These are phyloP conservation scores for Vitis hybrid DNA, from an alignment of 177 flowering plant species.

Conservation along the genomic window DNA sequence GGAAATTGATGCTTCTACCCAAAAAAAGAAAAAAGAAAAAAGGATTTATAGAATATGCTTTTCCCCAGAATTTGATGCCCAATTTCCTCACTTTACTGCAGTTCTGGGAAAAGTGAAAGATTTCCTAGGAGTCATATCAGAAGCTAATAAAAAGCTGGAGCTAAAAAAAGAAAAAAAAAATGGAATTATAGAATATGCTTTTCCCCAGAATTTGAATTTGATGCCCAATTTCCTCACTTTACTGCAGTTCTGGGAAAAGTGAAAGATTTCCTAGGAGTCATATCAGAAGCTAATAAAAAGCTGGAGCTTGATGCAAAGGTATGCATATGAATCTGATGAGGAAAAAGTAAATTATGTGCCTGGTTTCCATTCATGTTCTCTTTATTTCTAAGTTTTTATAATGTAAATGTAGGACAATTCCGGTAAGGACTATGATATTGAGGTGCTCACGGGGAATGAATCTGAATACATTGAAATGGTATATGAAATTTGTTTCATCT, in stretches of 20 bases:
- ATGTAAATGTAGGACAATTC: constrained; percentile 42
- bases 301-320: constrained; percentile 48
- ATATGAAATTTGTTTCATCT: neutral
- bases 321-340: neutral
- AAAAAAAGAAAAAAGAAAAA: too few relatives aligned
- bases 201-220: too few relatives aligned
- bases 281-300: too few relatives aligned
- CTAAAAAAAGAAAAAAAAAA: too few relatives aligned
- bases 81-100: constrained; percentile 18
- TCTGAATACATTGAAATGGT: constrained; percentile 86
- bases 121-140: constrained; percentile 76
- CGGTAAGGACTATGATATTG: constrained; percentile 58
- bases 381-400: neutral
- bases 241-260: too few relatives aligned
- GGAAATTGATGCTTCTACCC: too few relatives aligned
- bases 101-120: constrained; percentile 83
- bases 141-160: constrained; percentile 61
- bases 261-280: too few relatives aligned
- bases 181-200: too few relatives aligned
- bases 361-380: neutral
- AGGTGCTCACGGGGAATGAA: constrained; percentile 66
- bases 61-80: neutral
- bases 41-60: too few relatives aligned
- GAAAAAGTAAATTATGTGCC: neutral
- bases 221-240: too few relatives aligned